Evolutionary conservation across 768 basidiomycete species (phyloP).

Genomic region (Podaxis sp.): DNA sequence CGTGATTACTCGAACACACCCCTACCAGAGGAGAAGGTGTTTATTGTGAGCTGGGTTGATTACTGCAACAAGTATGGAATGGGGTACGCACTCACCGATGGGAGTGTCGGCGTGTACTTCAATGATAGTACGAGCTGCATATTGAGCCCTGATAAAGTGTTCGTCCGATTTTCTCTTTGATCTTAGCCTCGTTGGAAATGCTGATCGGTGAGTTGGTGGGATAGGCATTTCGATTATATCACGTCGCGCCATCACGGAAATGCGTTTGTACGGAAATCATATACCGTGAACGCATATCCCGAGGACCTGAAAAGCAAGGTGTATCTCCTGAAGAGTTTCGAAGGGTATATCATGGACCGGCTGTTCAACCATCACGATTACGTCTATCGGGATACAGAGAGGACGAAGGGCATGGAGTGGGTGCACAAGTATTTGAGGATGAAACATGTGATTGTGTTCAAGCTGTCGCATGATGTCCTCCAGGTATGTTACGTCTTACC

Average conservation of each 20-base stretch:
- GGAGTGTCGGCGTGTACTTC: constrained; percentile 93
- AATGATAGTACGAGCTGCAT: constrained; percentile 92
- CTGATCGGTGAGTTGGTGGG: constrained; percentile 12
- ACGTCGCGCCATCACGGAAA: constrained; percentile 64
- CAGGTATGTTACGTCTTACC: constrained; percentile 57
- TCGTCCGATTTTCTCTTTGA: constrained; percentile 29
- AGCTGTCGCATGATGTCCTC: constrained; percentile 92
- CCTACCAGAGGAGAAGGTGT: constrained; percentile 66
- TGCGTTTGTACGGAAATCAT: constrained; percentile 70
- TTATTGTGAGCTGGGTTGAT: constrained; percentile 98
- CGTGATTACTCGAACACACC: constrained; percentile 35
- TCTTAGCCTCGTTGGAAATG: constrained; percentile 1
- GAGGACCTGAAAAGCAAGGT: constrained; percentile 88
- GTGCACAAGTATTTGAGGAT: constrained; percentile 94
- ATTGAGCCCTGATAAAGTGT: constrained; percentile 86
- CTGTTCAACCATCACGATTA: constrained; percentile 85
- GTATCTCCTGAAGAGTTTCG: constrained; percentile 91
- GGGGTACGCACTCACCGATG: constrained; percentile 96
- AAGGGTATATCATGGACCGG: constrained; percentile 90
- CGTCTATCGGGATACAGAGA: constrained; percentile 66
- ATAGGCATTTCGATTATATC: constrained; percentile 89
- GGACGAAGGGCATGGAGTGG: constrained; percentile 89
- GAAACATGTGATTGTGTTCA: constrained; percentile 97
- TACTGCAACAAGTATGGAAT: constrained; percentile 99
- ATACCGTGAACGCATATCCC: constrained; percentile 70